Evolutionary conservation across 345 rosid species (phyloP).

Genomic region (Camelina laxa): DNA sequence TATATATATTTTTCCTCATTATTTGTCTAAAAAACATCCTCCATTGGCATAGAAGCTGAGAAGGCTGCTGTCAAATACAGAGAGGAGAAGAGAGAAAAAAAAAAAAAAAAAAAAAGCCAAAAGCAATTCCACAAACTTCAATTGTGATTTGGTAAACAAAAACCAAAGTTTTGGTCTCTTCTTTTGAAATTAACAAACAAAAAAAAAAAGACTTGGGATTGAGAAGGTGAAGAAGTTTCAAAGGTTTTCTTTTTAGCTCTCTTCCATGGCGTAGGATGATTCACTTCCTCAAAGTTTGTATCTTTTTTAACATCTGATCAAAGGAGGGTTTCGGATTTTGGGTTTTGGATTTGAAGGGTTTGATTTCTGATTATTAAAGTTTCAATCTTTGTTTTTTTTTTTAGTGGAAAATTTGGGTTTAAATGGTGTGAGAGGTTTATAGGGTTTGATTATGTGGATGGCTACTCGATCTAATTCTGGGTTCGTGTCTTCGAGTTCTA

Average conservation of each 20-base stretch:
- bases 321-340: constrained; percentile 9
- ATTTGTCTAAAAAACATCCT: constrained; percentile 3
- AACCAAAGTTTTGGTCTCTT: constrained; percentile 24
- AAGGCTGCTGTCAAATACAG: constrained; percentile 23
- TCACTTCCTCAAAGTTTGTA: constrained; percentile 20
- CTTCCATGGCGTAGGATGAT: constrained; percentile 34
- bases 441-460: constrained; percentile 49
- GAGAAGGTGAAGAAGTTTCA: constrained; percentile 16
- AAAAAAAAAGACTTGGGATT: not conserved
- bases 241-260: not conserved
- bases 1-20: not conserved
- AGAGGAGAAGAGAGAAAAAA: constrained; percentile 6
- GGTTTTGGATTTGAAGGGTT: constrained; percentile 8
- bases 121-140: constrained; percentile 39
- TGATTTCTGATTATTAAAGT: constrained; percentile 21
- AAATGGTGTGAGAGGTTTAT: constrained; percentile 6
- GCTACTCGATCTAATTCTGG: constrained; percentile 68
- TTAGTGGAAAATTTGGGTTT: not conserved
- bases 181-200: not conserved
- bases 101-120: not conserved
- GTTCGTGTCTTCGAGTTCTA: constrained; percentile 47
- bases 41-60: not conserved
- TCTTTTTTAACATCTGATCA: constrained; percentile 26
- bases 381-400: not conserved
- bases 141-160: constrained; percentile 20